These are phyloP conservation scores for Penicillium sp. DNA, from an alignment of 2,329 filamentous ascomycete species.

Conservation along the genomic window DNA sequence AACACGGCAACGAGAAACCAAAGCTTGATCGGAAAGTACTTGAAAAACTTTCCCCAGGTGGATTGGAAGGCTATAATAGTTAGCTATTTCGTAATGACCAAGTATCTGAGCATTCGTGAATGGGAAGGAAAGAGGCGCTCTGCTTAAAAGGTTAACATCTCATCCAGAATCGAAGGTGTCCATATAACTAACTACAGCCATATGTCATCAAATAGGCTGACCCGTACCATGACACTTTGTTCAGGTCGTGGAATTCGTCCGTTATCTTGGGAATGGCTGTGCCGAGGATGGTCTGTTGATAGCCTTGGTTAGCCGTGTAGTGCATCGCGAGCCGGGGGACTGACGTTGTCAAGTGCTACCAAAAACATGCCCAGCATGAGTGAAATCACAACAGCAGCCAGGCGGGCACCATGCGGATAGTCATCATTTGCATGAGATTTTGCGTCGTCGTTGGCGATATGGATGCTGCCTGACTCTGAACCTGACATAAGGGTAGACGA, in stretches of 20 bases:
- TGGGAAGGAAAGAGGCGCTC: neutral
- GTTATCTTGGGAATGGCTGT: slow-evolving; percentile 29
- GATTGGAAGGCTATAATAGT: slow-evolving; percentile 31
- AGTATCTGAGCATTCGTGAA: neutral
- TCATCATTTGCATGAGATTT: neutral
- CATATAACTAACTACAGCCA: neutral
- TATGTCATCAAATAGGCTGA: slow-evolving; percentile 38
- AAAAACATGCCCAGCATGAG: neutral
- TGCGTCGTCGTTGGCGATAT: neutral
- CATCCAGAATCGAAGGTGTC: neutral
- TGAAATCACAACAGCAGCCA: neutral
- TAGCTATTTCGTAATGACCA: neutral
- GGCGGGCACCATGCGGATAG: neutral
- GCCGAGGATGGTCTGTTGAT: neutral
- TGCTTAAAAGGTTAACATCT: neutral
- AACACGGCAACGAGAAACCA: slow-evolving; percentile 37
- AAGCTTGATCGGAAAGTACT: slow-evolving; percentile 33
- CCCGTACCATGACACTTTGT: slow-evolving; percentile 38
- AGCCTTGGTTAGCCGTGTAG: neutral
- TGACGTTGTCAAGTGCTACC: neutral
- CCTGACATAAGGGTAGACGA: neutral
- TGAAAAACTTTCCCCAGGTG: slow-evolving; percentile 34
- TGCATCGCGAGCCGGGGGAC: neutral
- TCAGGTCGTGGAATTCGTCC: slow-evolving; percentile 28
- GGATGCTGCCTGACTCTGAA: neutral